phyloP scores from a whole-genome alignment of 2,329 filamentous ascomycete genomes.

The Fusarium sp. region DNA sequence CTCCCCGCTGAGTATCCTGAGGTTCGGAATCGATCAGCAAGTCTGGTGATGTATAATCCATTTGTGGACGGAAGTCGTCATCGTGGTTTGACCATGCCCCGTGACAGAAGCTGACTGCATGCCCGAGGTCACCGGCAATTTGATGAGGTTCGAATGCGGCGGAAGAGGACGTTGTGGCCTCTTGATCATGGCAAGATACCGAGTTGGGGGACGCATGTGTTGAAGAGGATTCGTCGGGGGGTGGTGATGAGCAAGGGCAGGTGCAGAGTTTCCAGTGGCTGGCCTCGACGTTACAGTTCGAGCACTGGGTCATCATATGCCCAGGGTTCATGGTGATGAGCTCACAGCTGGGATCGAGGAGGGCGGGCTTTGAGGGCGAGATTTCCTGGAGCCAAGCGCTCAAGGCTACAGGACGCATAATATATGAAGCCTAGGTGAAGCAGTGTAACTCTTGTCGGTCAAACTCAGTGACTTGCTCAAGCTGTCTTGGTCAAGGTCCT shows the following conservation, averaged over 20 bases:
- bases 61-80: neutral
- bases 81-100: neutral
- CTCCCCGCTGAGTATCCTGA: neutral
- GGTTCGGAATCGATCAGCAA: neutral
- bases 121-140: neutral
- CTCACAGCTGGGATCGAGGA: neutral
- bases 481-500: neutral
- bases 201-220: neutral
- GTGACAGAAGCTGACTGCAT: neutral
- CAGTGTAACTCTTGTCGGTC: neutral
- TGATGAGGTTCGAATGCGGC: neutral
- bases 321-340: neutral
- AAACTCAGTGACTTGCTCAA: neutral
- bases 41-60: neutral
- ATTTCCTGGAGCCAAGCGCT: neutral
- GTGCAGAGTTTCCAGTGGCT: neutral
- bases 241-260: neutral
- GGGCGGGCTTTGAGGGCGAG: no score
- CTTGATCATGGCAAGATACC: neutral
- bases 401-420: neutral
- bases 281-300: neutral
- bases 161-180: neutral
- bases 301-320: neutral
- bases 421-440: neutral
- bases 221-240: neutral